Percentiles rank a stretch among this genome's conserved stretches.
phyloP scores from a whole-genome alignment of 805 yeast genomes.

The Middelhovenomyces tepae region DNA sequence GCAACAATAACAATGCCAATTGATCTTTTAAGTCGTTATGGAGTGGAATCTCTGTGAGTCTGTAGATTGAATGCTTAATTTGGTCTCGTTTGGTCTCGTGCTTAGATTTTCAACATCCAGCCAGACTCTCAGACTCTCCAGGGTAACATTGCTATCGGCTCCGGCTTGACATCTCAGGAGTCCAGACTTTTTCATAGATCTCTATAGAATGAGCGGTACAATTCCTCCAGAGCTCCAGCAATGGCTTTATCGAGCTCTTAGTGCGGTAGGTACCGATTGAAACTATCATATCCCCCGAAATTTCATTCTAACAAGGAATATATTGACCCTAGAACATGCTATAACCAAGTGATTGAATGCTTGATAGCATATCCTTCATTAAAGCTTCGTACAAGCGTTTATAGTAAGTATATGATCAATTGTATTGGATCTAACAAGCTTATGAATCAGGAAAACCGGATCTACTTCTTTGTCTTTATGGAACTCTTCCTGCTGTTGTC shows the following conservation, averaged over 20 bases:
- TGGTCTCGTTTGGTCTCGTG: too few relatives aligned
- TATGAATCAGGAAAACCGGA: constrained; percentile 48
- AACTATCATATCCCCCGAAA: neutral
- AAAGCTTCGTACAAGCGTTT: constrained; percentile 61
- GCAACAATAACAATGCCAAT: too few relatives aligned
- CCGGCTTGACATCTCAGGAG: too few relatives aligned
- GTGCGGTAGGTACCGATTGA: constrained; percentile 31
- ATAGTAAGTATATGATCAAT: constrained; percentile 22
- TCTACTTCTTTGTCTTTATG: constrained; percentile 56
- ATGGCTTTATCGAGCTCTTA: constrained; percentile 52
- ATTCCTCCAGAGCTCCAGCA: constrained; percentile 39
- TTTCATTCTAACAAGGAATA: constrained; percentile 37
- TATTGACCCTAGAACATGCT: constrained; percentile 44
- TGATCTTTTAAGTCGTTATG: too few relatives aligned
- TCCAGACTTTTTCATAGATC: too few relatives aligned
- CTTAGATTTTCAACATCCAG: too few relatives aligned
- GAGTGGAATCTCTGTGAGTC: too few relatives aligned
- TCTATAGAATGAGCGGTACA: too few relatives aligned
- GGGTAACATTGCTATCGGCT: too few relatives aligned
- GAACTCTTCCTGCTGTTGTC: constrained; percentile 37
- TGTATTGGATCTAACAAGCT: constrained; percentile 20
- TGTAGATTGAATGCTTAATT: too few relatives aligned
- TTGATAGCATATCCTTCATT: constrained; percentile 45
- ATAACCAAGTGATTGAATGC: constrained; percentile 51
- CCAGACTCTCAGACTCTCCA: too few relatives aligned